Conservation (phyloP, 2,329 filamentous ascomycete species). For the Whalleya microplaca region DNA sequence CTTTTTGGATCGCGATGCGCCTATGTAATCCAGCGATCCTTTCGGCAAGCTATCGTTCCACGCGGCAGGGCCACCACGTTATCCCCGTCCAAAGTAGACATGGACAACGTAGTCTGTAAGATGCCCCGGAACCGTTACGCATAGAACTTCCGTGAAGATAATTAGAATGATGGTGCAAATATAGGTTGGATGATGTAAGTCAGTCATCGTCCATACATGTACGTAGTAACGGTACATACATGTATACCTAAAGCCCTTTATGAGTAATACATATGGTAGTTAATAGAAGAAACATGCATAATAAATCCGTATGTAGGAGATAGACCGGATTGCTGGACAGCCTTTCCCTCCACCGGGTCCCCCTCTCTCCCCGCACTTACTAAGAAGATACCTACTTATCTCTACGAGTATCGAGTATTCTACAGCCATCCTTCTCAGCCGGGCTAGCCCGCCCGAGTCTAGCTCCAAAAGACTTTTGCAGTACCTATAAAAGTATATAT, state of each 20-base stretch:
- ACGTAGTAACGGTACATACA: no score
- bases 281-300: no score
- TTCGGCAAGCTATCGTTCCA: slow-evolving; percentile 2
- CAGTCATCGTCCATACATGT: background rate
- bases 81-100: background rate
- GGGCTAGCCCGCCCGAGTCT: no score
- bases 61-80: slow-evolving; percentile 24
- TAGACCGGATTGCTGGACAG: no score
- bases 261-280: no score
- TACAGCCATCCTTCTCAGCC: background rate
- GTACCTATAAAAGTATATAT: background rate
- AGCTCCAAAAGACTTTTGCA: no score
- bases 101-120: background rate
- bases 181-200: background rate
- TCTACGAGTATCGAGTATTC: no score
- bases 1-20: background rate
- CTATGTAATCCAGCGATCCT: background rate
- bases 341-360: no score
- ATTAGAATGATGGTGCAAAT: background rate
- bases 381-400: no score
- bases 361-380: no score
- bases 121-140: background rate
- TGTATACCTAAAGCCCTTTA: no score
- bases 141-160: background rate
- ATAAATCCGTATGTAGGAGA: no score